Evolutionary conservation across 352 stramenopile species (phyloP).

Genomic region (Globisporangium ultimum): DNA sequence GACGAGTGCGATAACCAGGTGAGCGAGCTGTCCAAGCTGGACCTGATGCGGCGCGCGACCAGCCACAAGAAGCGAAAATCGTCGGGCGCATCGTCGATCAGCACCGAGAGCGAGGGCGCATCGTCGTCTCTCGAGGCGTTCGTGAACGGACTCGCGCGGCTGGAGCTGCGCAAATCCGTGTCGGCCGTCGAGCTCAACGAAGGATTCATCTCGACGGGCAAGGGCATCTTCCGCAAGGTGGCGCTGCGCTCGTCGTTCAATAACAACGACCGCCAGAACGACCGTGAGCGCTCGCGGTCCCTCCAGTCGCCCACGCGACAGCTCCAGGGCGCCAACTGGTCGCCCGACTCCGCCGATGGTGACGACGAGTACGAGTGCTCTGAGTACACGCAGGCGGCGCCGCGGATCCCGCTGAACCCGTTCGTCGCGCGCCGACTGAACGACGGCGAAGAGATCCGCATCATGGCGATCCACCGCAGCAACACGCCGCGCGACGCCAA

Average conservation of each 20-base stretch:
- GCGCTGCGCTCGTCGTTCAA: constrained; percentile 51
- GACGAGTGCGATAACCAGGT: constrained; percentile 8
- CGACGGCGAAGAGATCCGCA: constrained; percentile 75
- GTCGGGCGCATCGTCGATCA: constrained; percentile 42
- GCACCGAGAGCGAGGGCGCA: constrained; percentile 35
- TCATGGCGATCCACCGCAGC: constrained; percentile 81
- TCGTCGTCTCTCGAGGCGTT: constrained; percentile 39
- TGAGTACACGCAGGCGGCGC: constrained; percentile 79
- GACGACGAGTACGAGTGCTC: constrained; percentile 39
- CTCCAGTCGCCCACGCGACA: constrained; percentile 29
- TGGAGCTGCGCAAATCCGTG: constrained; percentile 48
- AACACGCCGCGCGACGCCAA: constrained; percentile 36
- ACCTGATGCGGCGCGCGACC: constrained; percentile 10
- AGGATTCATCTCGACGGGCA: constrained; percentile 84
- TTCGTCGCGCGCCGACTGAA: constrained; percentile 80
- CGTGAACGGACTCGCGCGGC: constrained; percentile 33
- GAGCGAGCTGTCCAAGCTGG: constrained; percentile 12
- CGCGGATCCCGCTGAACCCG: constrained; percentile 72
- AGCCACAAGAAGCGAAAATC: constrained; percentile 43
- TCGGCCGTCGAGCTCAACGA: constrained; percentile 57
- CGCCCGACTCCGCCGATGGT: not conserved
- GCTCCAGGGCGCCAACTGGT: constrained; percentile 26
- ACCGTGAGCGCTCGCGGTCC: constrained; percentile 31
- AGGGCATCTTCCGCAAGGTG: constrained; percentile 85
- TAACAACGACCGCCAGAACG: constrained; percentile 27